phyloP scores from a whole-genome alignment of 2,329 filamentous ascomycete species.

The Pleomassaria siparia region DNA sequence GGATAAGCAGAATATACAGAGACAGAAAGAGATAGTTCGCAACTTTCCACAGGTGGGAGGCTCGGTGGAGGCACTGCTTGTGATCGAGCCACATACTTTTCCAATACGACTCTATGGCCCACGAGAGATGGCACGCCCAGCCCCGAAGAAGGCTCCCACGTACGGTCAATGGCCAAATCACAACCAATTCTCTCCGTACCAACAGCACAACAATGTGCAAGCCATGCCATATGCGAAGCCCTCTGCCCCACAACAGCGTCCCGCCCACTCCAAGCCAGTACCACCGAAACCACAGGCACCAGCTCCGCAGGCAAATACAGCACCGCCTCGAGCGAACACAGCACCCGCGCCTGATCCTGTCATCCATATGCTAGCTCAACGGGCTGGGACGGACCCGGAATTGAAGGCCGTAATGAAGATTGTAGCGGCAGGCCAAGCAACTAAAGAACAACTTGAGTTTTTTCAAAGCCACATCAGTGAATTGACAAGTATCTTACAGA shows the following conservation, averaged over 20 bases:
- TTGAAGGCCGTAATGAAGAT: slow-evolving; percentile 81
- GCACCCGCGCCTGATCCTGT: slow-evolving; percentile 67
- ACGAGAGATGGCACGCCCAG: slow-evolving; percentile 24
- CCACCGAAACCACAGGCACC: slow-evolving; percentile 21
- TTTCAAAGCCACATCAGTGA: slow-evolving; percentile 83
- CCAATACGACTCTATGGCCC: slow-evolving; percentile 57
- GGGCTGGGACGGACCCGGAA: slow-evolving; percentile 70
- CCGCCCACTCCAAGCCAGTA: slow-evolving; percentile 31
- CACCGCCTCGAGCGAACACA: slow-evolving; percentile 38
- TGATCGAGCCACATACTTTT: slow-evolving; percentile 77
- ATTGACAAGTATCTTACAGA: slow-evolving; percentile 59
- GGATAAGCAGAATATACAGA: slow-evolving; percentile 56
- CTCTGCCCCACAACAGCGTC: slow-evolving; percentile 29
- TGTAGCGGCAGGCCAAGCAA: slow-evolving; percentile 74
- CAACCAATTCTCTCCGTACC: slow-evolving; percentile 18
- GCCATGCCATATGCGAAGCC: slow-evolving; percentile 27
- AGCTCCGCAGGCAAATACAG: slow-evolving; percentile 34
- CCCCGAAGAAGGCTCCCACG: slow-evolving; percentile 31
- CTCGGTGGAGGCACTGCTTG: slow-evolving; percentile 60
- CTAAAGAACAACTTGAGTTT: slow-evolving; percentile 68
- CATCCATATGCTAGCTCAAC: slow-evolving; percentile 75
- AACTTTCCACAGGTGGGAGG: slow-evolving; percentile 40
- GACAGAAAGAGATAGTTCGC: slow-evolving; percentile 57
- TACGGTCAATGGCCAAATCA: slow-evolving; percentile 41
- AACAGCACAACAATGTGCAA: slow-evolving; percentile 24